A percentile compares a stretch with the other conserved stretches of the same genome.
Evolutionary conservation across 352 stramenopile genomes (phyloP).

Genomic region (Phytophthora ramorum): DNA sequence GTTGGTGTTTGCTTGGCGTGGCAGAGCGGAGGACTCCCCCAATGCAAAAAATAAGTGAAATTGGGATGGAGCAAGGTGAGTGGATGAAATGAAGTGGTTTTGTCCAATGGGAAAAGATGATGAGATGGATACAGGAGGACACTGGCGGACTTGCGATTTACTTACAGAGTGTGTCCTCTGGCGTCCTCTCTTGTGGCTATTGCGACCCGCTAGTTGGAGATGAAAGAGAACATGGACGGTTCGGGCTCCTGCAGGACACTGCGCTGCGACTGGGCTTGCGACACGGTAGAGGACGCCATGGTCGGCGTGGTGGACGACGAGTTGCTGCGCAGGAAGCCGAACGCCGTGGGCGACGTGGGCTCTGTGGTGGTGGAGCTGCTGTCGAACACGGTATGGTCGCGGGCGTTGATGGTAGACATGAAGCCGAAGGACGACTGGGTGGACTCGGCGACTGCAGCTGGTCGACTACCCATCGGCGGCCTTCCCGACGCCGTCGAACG

Average conservation of each 20-base stretch:
- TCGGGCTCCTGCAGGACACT: slow-evolving; percentile 34
- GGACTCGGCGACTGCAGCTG: slow-evolving; percentile 20
- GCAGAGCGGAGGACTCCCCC: background rate
- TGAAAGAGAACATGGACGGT: slow-evolving; percentile 71
- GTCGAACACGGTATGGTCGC: slow-evolving; percentile 24
- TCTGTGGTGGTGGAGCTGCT: slow-evolving; percentile 44
- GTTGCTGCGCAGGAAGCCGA: slow-evolving; percentile 60
- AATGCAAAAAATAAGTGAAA: background rate
- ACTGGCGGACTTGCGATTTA: background rate
- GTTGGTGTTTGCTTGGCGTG: slow-evolving; percentile 10
- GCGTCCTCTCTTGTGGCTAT: background rate
- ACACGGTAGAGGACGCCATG: slow-evolving; percentile 31
- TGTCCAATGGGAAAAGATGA: background rate
- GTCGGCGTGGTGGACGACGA: slow-evolving; percentile 41
- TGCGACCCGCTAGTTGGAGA: slow-evolving; percentile 40
- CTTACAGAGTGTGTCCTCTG: no score
- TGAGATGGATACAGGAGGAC: background rate
- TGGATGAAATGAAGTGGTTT: background rate
- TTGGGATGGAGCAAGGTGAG: background rate
- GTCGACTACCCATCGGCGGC: slow-evolving; percentile 5
- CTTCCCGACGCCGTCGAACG: slow-evolving; percentile 37
- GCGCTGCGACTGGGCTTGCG: slow-evolving; percentile 31
- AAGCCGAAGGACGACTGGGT: slow-evolving; percentile 63
- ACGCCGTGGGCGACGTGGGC: slow-evolving; percentile 60
- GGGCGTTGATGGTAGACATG: slow-evolving; percentile 41